These are phyloP conservation scores for Ramularia endophylla DNA, from an alignment of 2,329 filamentous ascomycete genomes.

Conservation along the genomic window DNA sequence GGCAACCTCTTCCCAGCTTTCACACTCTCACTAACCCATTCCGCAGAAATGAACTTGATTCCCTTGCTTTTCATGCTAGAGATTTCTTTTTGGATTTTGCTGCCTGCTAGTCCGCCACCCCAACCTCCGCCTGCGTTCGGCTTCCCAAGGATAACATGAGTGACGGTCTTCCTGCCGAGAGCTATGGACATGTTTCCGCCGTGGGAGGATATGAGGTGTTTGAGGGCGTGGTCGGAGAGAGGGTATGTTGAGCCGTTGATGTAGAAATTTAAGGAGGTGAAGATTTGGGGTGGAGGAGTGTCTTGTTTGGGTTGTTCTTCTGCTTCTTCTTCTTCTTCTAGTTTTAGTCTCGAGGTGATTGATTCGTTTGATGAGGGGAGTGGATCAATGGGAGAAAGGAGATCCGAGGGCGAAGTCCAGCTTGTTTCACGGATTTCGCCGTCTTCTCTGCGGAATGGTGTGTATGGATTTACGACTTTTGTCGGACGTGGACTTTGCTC, in stretches of 20 bases:
- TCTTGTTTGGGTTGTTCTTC: background rate
- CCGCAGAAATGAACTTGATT: conserved; percentile 72
- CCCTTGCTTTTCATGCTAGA: conserved; percentile 58
- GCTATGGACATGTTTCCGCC: conserved; percentile 66
- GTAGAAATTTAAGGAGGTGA: conserved; percentile 68
- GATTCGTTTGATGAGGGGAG: background rate
- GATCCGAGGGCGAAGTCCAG: conserved; percentile 29
- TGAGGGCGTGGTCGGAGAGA: conserved; percentile 81
- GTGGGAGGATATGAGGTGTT: conserved; percentile 67
- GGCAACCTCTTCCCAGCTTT: conserved; percentile 67
- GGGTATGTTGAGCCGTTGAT: conserved; percentile 84
- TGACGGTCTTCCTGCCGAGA: conserved; percentile 67
- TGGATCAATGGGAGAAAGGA: conserved; percentile 23
- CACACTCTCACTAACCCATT: conserved; percentile 84
- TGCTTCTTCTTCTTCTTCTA: background rate
- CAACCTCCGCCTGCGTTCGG: conserved; percentile 48
- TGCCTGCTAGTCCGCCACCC: conserved; percentile 68
- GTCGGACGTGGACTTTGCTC: conserved; percentile 15
- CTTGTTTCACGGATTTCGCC: conserved; percentile 28
- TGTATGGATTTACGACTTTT: conserved; percentile 27
- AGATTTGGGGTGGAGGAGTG: conserved; percentile 21
- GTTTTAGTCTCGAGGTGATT: background rate
- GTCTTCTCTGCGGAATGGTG: conserved; percentile 25
- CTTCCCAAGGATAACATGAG: conserved; percentile 75
- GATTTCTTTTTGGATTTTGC: conserved; percentile 80